Percentiles rank a stretch among this genome's conserved stretches.
Evolutionary conservation across 768 basidiomycete species (phyloP).

Genomic region (Boletellus ananas): DNA sequence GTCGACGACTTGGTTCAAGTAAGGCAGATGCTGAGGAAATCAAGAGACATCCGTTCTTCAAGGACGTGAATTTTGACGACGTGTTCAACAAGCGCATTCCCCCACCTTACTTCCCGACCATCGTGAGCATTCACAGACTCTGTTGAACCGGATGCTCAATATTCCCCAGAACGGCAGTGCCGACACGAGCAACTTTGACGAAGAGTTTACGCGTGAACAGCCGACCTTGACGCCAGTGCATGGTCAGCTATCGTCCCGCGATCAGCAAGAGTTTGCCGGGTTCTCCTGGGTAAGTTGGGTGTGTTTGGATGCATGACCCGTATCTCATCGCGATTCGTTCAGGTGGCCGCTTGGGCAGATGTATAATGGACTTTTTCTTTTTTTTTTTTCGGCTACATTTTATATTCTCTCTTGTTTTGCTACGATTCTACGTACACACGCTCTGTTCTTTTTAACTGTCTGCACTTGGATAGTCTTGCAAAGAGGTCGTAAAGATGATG

Average conservation of each 20-base stretch:
- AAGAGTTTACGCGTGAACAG: conserved; percentile 95
- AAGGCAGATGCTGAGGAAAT: conserved; percentile 96
- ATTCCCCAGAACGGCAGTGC: conserved; percentile 67
- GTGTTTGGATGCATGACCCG: neutral
- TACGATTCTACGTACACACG: conserved; percentile 32
- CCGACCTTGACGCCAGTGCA: conserved; percentile 98
- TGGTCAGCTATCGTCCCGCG: conserved; percentile 81
- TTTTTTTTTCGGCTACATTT: conserved; percentile 21
- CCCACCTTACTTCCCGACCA: conserved; percentile 94
- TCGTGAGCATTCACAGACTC: conserved; percentile 51
- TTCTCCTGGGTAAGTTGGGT: conserved; percentile 79
- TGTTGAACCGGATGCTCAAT: conserved; percentile 5
- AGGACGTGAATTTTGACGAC: conserved; percentile 96
- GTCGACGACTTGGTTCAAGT: conserved; percentile 84
- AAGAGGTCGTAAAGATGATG: conserved; percentile 18
- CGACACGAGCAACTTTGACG: conserved; percentile 92
- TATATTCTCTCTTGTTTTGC: conserved; percentile 29
- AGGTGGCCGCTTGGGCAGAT: conserved; percentile 57
- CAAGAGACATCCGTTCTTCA: conserved; percentile 97
- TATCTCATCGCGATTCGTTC: neutral
- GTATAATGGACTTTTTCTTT: conserved; percentile 35
- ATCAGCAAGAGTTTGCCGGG: conserved; percentile 94
- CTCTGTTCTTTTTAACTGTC: conserved; percentile 22
- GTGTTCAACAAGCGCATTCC: conserved; percentile 97
- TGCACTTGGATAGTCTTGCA: conserved; percentile 39